A percentile compares a stretch with the other conserved stretches of the same genome.
Conservation (phyloP, 2,329 filamentous ascomycete genomes). For the Endocalyx cinctus region DNA sequence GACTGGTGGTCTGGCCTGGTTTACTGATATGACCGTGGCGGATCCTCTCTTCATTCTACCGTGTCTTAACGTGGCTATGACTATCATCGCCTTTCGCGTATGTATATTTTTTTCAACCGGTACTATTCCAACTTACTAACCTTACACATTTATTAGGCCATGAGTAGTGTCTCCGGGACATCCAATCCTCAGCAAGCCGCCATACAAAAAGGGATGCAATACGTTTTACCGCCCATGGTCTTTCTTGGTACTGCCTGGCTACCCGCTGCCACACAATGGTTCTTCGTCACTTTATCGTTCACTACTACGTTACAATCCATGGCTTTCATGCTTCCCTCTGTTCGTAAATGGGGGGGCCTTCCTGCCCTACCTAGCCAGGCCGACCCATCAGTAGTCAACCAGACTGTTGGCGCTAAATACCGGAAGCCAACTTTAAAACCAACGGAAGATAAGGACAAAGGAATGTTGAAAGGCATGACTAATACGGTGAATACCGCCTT, state of each 20-base stretch:
- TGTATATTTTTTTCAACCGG: slow-evolving; percentile 18
- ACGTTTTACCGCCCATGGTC: slow-evolving; percentile 38
- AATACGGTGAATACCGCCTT: slow-evolving; percentile 9
- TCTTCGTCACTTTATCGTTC: slow-evolving; percentile 37
- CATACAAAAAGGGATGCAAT: slow-evolving; percentile 38
- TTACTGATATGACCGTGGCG: slow-evolving; percentile 66
- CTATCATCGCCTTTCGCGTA: slow-evolving; percentile 57
- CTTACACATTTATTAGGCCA: slow-evolving; percentile 14
- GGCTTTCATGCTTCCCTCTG: slow-evolving; percentile 31
- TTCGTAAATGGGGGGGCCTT: slow-evolving; percentile 36
- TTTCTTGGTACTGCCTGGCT: slow-evolving; percentile 43
- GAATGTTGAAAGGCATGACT: slow-evolving; percentile 2
- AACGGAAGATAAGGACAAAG: not conserved
- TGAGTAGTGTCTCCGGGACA: slow-evolving; percentile 16
- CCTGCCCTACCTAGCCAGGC: slow-evolving; percentile 25
- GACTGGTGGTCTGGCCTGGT: slow-evolving; percentile 69
- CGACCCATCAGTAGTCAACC: not conserved
- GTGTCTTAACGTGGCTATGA: slow-evolving; percentile 48
- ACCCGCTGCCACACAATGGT: slow-evolving; percentile 44
- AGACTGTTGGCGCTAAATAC: not conserved
- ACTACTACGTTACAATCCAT: slow-evolving; percentile 29
- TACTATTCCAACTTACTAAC: slow-evolving; percentile 1
- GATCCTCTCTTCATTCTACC: slow-evolving; percentile 81
- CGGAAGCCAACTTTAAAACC: slow-evolving; percentile 29
- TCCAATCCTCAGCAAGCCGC: slow-evolving; percentile 26